Conservation (phyloP, 768 basidiomycete genomes). For the Amanita phalloides region DNA sequence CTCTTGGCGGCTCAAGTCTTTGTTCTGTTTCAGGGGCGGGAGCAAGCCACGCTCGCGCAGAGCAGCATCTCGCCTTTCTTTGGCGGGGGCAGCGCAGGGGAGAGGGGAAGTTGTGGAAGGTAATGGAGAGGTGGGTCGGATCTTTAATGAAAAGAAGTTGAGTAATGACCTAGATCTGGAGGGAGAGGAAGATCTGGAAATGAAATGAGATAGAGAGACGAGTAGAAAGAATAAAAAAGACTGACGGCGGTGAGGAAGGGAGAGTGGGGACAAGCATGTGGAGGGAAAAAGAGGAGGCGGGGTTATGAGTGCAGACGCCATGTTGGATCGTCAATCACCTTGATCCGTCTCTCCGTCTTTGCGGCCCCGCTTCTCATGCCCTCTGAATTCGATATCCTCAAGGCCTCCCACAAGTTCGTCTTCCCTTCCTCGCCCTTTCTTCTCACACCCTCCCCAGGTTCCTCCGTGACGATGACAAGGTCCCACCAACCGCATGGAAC, state of each 20-base stretch:
- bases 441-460: constrained; percentile 37
- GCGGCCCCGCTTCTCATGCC: constrained; percentile 24
- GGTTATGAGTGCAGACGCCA: background rate
- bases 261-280: background rate
- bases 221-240: background rate
- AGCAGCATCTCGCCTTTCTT: constrained; percentile 40
- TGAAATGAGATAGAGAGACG: background rate
- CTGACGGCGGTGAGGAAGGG: background rate
- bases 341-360: no score
- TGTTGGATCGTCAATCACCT: background rate
- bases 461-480: constrained; percentile 50
- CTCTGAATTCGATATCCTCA: constrained; percentile 71
- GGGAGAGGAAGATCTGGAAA: constrained; percentile 8
- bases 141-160: constrained; percentile 22
- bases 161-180: constrained; percentile 22
- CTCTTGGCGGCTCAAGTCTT: constrained; percentile 31
- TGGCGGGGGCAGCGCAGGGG: constrained; percentile 15
- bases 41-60: constrained; percentile 50
- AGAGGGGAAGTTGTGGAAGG: constrained; percentile 3
- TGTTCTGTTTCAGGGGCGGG: constrained; percentile 33
- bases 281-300: background rate
- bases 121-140: constrained; percentile 7
- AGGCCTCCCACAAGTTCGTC: constrained; percentile 45
- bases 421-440: background rate
- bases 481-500: constrained; percentile 50